Percentiles rank a stretch among this genome's conserved stretches.
Evolutionary conservation across 176 grass and related monocot genomes (phyloP).

Genomic region (Juncus effusus): DNA sequence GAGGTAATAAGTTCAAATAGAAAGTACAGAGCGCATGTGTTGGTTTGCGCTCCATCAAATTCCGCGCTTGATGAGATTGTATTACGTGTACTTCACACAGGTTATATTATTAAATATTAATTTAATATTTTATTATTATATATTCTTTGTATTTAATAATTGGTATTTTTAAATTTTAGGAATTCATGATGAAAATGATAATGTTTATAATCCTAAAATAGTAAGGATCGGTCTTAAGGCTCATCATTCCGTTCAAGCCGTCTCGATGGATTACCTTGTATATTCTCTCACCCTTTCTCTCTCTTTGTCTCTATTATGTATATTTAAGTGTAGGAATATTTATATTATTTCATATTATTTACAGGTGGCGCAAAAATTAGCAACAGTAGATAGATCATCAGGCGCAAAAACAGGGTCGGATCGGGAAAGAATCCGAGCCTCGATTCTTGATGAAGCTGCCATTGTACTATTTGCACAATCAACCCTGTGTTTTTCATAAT

Average conservation of each 20-base stretch:
- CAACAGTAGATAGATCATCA: constrained; percentile 48
- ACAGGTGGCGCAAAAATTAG: constrained; percentile 81
- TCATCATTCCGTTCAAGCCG: constrained; percentile 92
- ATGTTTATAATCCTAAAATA: constrained; percentile 87
- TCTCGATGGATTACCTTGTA: constrained; percentile 97
- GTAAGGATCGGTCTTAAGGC: constrained; percentile 91
- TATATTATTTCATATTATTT: constrained; percentile 37
- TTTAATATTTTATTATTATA: constrained; percentile 14
- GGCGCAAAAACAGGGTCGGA: constrained; percentile 51
- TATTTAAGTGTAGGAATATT: not conserved
- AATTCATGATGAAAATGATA: constrained; percentile 91
- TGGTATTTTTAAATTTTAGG: constrained; percentile 42
- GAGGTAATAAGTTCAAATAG: constrained; percentile 87
- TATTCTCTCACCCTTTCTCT: constrained; percentile 4
- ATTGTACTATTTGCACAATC: constrained; percentile 52
- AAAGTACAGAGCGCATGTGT: constrained; percentile 88
- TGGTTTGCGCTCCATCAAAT: constrained; percentile 97
- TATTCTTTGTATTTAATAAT: constrained; percentile 1
- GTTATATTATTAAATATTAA: constrained; percentile 38
- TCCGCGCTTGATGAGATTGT: constrained; percentile 99
- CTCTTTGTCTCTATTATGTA: not conserved
- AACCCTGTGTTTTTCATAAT: not conserved
- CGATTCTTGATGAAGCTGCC: constrained; percentile 87
- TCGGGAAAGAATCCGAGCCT: constrained; percentile 60
- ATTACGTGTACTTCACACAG: constrained; percentile 74